These are phyloP conservation scores for Skeletonema marinoi DNA, from an alignment of 108 stramenopile genomes.

Conservation along the genomic window DNA sequence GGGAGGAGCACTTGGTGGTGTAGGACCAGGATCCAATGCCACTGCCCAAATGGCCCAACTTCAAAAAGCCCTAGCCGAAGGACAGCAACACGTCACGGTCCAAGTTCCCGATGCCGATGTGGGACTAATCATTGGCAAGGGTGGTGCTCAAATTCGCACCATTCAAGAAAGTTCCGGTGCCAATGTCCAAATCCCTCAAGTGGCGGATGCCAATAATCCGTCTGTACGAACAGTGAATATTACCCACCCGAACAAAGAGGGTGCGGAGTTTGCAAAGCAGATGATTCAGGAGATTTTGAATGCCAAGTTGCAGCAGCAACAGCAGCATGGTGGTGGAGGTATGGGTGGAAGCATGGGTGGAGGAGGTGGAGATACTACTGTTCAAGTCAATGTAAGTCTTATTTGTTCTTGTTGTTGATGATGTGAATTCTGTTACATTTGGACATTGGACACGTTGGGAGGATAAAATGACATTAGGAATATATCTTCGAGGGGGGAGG, in stretches of 20 bases:
- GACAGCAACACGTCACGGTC: constrained; percentile 75
- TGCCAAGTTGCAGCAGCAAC: constrained; percentile 20
- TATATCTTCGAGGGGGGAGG: neutral
- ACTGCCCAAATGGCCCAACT: constrained; percentile 60
- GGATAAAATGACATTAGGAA: neutral
- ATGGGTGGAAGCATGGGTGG: neutral
- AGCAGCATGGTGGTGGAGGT: constrained; percentile 21
- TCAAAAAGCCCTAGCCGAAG: constrained; percentile 71
- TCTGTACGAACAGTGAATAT: constrained; percentile 73
- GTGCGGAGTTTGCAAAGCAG: constrained; percentile 78
- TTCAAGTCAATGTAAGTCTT: constrained; percentile 71
- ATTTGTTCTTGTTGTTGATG: neutral
- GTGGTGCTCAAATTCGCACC: constrained; percentile 88
- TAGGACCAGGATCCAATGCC: constrained; percentile 37
- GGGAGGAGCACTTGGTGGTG: neutral
- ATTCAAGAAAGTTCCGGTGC: constrained; percentile 94
- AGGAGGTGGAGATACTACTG: constrained; percentile 51
- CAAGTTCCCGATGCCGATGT: constrained; percentile 90
- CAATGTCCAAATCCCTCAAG: constrained; percentile 90
- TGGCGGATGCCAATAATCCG: constrained; percentile 74
- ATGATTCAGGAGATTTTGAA: constrained; percentile 52
- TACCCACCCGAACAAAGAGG: constrained; percentile 79
- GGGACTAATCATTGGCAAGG: constrained; percentile 97
- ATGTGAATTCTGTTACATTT: neutral
- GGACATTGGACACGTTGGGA: neutral